Evolutionary conservation across 2,329 filamentous ascomycete genomes (phyloP), one percentile per base, ranked within the genome.

Genomic region (Cladosporium colombiae): DNA sequence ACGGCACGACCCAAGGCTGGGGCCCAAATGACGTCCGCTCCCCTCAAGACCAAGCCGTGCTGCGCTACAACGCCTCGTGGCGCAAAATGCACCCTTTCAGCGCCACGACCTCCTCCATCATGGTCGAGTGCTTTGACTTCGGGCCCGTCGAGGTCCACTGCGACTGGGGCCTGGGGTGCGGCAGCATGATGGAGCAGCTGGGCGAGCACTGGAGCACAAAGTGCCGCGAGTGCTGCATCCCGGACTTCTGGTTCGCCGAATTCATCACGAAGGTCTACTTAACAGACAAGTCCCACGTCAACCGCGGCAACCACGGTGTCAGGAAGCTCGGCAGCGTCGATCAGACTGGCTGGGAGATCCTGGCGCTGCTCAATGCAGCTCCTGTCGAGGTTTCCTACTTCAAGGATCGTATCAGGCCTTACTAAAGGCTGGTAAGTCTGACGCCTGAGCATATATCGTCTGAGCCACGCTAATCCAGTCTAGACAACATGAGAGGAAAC

Each of bases 71-170:
- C 16, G 31, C 56, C 21, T 59, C 56, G 23, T 59, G 56, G 56
- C 56, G 56, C 56, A n/a, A 29, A n/a, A 59, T 59, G 56, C 35
- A 21, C 21, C 56, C 56, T 7, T 46, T 59, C 56, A 59, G 56
- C 37, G 56, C 56, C 23, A 25, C 18, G 14, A 59, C 56, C 8
- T 25, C 56, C 16, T 46, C 56, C 37, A 6, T 59, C 35, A 11
- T n/a, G 18, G 14, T 59, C 56, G 56, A 59, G 37, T 59, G 56
- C 56, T 59, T 59, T 37, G 33, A 40, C 55, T 40, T 23, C 55
- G 55, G 55, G n/a, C 11, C 3, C 4, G 2, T 58, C 27, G 33
- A 58, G 21, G 14, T 58, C 33, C 14, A 10, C 55, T 25, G 21
- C 35, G 35, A 40, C 55, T 25, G 31, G 31, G 56, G 33, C 56